These are phyloP conservation scores for Intubia oerlemansii DNA, from an alignment of 2,329 filamentous ascomycete species.

Conservation along the genomic window DNA sequence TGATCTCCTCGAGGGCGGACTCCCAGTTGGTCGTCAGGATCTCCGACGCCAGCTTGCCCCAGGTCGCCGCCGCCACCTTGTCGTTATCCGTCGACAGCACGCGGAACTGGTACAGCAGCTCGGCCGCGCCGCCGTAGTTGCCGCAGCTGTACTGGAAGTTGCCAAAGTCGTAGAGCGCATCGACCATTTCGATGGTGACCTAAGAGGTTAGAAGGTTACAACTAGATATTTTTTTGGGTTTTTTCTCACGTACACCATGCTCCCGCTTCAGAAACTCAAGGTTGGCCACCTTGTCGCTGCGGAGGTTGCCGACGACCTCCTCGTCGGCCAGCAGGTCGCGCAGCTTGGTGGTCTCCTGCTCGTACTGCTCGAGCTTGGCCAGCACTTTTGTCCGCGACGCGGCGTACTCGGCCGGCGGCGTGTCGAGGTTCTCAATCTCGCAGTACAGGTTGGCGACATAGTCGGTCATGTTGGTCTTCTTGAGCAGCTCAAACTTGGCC, in stretches of 20 bases:
- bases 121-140: constrained; percentile 74
- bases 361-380: constrained; percentile 58
- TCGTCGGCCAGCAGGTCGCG: constrained; percentile 70
- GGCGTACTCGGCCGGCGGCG: constrained; percentile 65
- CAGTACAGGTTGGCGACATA: constrained; percentile 85
- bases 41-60: constrained; percentile 93
- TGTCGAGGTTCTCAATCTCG: constrained; percentile 62
- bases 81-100: constrained; percentile 97
- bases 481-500: constrained; percentile 82
- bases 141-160: constrained; percentile 97
- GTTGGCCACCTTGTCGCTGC: constrained; percentile 96
- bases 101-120: constrained; percentile 92
- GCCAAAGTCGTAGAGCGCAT: constrained; percentile 86
- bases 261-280: constrained; percentile 95
- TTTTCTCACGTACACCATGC: constrained; percentile 49
- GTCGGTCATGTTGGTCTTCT: constrained; percentile 97
- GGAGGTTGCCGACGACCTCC: constrained; percentile 72
- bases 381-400: constrained; percentile 81
- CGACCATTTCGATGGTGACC: constrained; percentile 87
- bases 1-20: constrained; percentile 70
- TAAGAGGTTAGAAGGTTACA: constrained; percentile 15
- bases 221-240: no score
- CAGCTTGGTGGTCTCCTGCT: constrained; percentile 77
- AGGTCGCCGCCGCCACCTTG: constrained; percentile 86
- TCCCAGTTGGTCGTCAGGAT: constrained; percentile 95